Percentiles rank a stretch among this genome's conserved stretches.
phyloP scores from a whole-genome alignment of 1,284 basidiomycete species.

The Cutaneotrichosporon cyanovorans region DNA sequence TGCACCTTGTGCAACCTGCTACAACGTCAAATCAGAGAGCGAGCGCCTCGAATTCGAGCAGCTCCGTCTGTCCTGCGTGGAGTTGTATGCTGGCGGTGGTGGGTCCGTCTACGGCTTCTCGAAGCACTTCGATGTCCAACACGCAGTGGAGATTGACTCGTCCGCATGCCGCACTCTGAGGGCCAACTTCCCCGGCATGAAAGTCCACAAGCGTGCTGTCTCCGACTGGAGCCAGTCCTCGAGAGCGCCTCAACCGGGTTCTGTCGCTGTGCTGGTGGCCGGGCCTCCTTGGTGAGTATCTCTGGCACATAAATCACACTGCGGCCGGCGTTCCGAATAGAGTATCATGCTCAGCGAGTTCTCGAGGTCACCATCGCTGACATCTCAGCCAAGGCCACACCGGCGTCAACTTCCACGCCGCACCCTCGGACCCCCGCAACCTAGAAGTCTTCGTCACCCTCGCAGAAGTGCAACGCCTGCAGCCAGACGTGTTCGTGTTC shows the following conservation, averaged over 20 bases:
- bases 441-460: constrained; percentile 20
- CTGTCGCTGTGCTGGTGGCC: constrained; percentile 14
- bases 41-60: neutral
- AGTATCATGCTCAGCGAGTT: too few relatives aligned
- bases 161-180: constrained; percentile 15
- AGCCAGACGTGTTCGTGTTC: constrained; percentile 23
- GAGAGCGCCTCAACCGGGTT: neutral
- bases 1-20: neutral
- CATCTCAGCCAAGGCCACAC: constrained; percentile 30
- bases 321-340: too few relatives aligned
- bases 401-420: constrained; percentile 17
- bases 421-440: constrained; percentile 18
- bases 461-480: constrained; percentile 14
- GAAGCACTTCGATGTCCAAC: constrained; percentile 17
- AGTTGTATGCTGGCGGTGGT: constrained; percentile 34
- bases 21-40: neutral
- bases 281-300: constrained; percentile 33
- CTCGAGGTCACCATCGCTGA: too few relatives aligned
- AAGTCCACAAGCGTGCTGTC: constrained; percentile 1
- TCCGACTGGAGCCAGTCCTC: neutral
- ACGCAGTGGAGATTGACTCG: constrained; percentile 21
- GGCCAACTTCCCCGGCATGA: neutral
- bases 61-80: constrained; percentile 14
- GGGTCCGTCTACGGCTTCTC: constrained; percentile 20
- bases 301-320: too few relatives aligned